Percentiles rank a stretch among this genome's conserved stretches.
Conservation (phyloP, 1,139 yeast species). For the Debaryomyces robertsiae region DNA sequence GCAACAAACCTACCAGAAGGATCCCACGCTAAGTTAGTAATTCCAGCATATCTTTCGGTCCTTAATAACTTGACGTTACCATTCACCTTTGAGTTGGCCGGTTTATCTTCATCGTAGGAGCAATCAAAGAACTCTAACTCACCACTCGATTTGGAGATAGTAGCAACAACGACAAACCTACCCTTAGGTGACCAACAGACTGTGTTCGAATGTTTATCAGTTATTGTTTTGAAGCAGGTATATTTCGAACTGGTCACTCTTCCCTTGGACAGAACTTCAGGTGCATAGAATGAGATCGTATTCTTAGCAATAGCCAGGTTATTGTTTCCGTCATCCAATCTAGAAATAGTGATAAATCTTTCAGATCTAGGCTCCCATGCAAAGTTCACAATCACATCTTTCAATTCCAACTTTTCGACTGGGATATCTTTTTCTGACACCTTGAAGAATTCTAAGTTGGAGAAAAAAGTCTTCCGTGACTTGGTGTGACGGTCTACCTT, state of each 20-base stretch:
- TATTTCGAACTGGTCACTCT: slow-evolving; percentile 45
- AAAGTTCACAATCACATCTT: slow-evolving; percentile 84
- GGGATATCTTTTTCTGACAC: slow-evolving; percentile 88
- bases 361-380: slow-evolving; percentile 97
- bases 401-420: slow-evolving; percentile 90
- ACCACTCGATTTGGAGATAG: slow-evolving; percentile 63
- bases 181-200: slow-evolving; percentile 93
- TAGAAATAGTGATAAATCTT: slow-evolving; percentile 78
- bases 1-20: slow-evolving; percentile 91
- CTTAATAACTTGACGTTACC: slow-evolving; percentile 64
- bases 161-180: slow-evolving; percentile 79
- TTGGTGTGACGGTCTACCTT: slow-evolving; percentile 97
- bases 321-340: slow-evolving; percentile 59
- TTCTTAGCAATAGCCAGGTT: slow-evolving; percentile 76
- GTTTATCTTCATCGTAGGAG: slow-evolving; percentile 71
- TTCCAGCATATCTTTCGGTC: slow-evolving; percentile 68
- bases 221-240: slow-evolving; percentile 48
- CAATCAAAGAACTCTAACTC: slow-evolving; percentile 86
- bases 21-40: slow-evolving; percentile 91
- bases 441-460: slow-evolving; percentile 92
- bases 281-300: slow-evolving; percentile 77
- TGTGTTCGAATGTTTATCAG: slow-evolving; percentile 70
- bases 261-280: slow-evolving; percentile 93
- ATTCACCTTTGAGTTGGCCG: slow-evolving; percentile 38
- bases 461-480: slow-evolving; percentile 87